Base-by-base conservation (phyloP, 352 stramenopile genomes). In the Blastocystis sp. region DNA sequence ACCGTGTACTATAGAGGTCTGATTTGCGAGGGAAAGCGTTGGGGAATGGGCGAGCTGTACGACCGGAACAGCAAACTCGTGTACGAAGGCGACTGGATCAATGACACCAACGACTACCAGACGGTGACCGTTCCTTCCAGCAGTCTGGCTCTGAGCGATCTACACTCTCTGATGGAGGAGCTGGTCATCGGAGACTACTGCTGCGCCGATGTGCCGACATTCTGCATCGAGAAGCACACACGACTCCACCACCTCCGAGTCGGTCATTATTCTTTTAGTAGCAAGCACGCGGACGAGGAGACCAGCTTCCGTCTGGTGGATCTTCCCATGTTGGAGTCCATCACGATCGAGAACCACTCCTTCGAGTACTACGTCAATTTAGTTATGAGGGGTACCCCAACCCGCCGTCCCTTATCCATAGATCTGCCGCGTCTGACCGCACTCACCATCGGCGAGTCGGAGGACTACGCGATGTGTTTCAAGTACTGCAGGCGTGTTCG, bases 41-140 rank as follows among this genome's bases (percentile, higher is more conserved):
- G 24, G 24, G 63, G 63, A 35, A 41, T 50, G 29, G 63, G 63
- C 3, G 35, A 50, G 35, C 12, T 74, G 31, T 24, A 74, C 29
- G 63, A 41, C n/a, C 29, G 63, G 3, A 24, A 6, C 26, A 31
- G 63, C 31, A 9, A 41, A 19, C 10, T 74, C 9, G 63, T 74
- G 6, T 74, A 74, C 39, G 24, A 74, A 16, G 63, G 63, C 24
- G 24, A 74, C 39, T 74, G 63, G 63, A 26, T 74, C 45, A 16
- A 55, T 55, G 45, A 55, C 16, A 16, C 6, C 9, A 55, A 16
- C 16, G 45, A 55, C 45, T 55, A 19, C 45, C 9, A 55, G 45
- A 55, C 45, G 45, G 45, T 55, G 6, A 55, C 45, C 6, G 16
- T 55, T 55, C 45, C 45, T 19, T 55, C 45, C 45, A 16, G 6